A percentile compares a stretch with the other conserved stretches of the same genome.
Conservation (phyloP, 78 protist genomes). For the Emiliania huxleyi region DNA sequence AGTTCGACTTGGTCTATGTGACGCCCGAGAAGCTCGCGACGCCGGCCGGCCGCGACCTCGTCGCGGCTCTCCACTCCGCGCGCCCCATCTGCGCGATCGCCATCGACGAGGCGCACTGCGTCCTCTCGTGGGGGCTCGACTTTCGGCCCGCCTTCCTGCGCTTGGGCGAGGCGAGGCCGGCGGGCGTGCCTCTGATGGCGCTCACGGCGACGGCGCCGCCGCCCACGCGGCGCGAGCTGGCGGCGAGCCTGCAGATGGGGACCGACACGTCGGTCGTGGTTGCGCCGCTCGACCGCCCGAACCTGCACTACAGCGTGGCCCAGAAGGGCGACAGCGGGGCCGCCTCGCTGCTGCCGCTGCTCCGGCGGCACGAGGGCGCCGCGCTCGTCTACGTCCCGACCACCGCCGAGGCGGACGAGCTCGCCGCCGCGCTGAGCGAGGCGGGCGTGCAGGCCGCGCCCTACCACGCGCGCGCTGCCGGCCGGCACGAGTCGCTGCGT, state of each 20-base stretch:
- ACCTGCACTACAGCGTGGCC: background rate
- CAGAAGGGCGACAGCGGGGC: background rate
- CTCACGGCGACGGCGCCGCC: slow-evolving; percentile 67
- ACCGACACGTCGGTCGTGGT: background rate
- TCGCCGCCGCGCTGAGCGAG: background rate
- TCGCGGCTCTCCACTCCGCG: background rate
- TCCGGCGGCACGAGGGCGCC: too few relatives aligned
- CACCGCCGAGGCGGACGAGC: background rate
- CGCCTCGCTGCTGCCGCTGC: background rate
- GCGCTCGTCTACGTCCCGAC: background rate
- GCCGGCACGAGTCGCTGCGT: background rate
- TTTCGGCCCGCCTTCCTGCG: slow-evolving; percentile 41
- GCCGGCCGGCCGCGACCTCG: background rate
- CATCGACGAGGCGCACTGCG: slow-evolving; percentile 51
- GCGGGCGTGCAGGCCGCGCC: background rate
- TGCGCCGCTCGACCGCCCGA: slow-evolving; percentile 43
- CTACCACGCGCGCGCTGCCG: background rate
- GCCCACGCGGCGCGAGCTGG: background rate
- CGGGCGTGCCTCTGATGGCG: slow-evolving; percentile 47
- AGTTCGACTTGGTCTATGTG: background rate
- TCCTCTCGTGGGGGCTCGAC: slow-evolving; percentile 56
- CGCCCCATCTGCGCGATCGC: background rate
- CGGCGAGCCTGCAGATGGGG: background rate
- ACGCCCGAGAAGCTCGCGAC: slow-evolving; percentile 35
- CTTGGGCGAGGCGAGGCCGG: background rate